Conservation (phyloP, 1,284 basidiomycete genomes). For the Rhodotorula sp. region DNA sequence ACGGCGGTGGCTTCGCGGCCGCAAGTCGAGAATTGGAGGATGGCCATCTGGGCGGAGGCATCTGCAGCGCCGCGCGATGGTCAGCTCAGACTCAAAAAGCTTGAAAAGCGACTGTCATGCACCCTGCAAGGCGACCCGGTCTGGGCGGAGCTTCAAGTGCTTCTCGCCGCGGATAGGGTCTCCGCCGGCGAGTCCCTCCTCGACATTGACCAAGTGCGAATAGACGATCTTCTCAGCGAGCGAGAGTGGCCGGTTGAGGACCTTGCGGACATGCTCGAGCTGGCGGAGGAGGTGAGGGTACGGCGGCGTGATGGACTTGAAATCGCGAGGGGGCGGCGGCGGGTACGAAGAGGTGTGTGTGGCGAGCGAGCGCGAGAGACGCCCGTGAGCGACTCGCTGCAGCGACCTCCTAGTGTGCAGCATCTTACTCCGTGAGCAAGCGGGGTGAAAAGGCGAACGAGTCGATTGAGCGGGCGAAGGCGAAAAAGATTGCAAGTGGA, state of each 20-base stretch:
- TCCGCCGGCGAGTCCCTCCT: constrained; percentile 64
- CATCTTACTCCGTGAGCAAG: too few species aligned
- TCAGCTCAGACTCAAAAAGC: neutral
- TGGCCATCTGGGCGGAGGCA: constrained; percentile 91
- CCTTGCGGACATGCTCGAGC: constrained; percentile 67
- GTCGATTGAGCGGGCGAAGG: neutral
- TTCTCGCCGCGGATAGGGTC: constrained; percentile 74
- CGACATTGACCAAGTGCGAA: constrained; percentile 81
- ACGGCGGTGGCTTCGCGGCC: constrained; percentile 82
- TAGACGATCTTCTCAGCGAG: constrained; percentile 98
- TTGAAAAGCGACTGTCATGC: constrained; percentile 14
- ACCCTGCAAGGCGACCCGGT: constrained; percentile 93
- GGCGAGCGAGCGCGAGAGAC: constrained; percentile 29
- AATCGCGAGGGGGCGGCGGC: constrained; percentile 33
- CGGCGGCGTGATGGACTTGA: constrained; percentile 60
- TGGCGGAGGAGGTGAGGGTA: constrained; percentile 73
- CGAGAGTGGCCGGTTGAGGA: constrained; percentile 75
- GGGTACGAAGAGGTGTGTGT: constrained; percentile 19
- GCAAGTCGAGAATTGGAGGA: constrained; percentile 98
- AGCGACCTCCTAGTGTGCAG: constrained; percentile 3
- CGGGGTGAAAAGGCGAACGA: too few species aligned
- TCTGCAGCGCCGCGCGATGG: constrained; percentile 53
- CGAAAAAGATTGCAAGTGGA: neutral
- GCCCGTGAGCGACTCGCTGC: constrained; percentile 1
- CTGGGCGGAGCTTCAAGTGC: constrained; percentile 86